Evolutionary conservation across 1,284 basidiomycete genomes (phyloP), one percentile per base, ranked within the genome.

Genomic region (Irpex sp.): DNA sequence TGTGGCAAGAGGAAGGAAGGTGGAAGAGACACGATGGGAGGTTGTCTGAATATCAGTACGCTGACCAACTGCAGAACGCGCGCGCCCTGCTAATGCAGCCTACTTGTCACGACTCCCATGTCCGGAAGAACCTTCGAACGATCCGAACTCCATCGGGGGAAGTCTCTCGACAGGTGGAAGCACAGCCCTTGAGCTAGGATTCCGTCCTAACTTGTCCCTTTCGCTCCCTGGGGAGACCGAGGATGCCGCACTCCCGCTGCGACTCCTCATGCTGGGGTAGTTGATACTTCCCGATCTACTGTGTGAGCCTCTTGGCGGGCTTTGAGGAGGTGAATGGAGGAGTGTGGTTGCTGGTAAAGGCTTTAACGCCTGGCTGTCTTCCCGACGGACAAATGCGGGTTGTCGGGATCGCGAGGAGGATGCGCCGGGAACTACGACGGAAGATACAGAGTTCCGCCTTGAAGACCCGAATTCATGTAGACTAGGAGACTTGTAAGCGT

Each of bases 331-430:
- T 5, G 67, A 54, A 59, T 63, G 60, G 40, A 68, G 36, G 40
- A 73, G 69, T 5, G 68, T 64, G 1, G 71, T 70, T 34, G 62
- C 60, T 5, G 72, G 70, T 5, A 72, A 60, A 15, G 72, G 72
- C 21, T 69, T 66, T 15, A 73, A 62, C 56, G 72, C 72, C 1
- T 64, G 58, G 51, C 69, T 70, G 62, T 72, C 72, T 54, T 70
- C 69, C 37, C 67, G 54, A 59, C 62, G 61, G 31, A 72, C 71
- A 19, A 70, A 63, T 40, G 57, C 19, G 54, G 40, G 49, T 47
- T 52, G 60, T 40, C 21, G 19, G 59, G 19, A 38, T 11, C 49
- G 19, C 57, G 60, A 62, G n/a, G 49, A 59, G 8, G 47, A 60
- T 47, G 55, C 21, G 31, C 19, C 21, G 31, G 58, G 19, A 26